A percentile compares a stretch with the other conserved stretches of the same genome.
These are phyloP conservation scores for Ceratocystis huliohia DNA, from an alignment of 2,329 filamentous ascomycete species.

Conservation along the genomic window DNA sequence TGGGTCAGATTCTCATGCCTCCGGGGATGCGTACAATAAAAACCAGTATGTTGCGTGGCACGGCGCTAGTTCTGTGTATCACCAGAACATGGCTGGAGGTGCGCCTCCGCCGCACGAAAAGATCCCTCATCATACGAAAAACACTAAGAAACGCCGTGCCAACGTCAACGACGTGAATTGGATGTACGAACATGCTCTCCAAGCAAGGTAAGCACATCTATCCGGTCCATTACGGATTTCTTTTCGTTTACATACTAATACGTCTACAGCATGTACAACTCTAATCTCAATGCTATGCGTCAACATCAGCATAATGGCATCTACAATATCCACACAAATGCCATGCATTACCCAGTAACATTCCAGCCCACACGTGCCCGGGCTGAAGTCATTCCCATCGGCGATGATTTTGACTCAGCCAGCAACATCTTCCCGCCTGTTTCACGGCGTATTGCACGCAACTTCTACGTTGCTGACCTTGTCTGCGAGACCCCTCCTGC, in stretches of 20 bases:
- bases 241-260: background rate
- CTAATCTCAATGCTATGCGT: slow-evolving; percentile 55
- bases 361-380: slow-evolving; percentile 83
- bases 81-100: slow-evolving; percentile 65
- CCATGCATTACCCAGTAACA: slow-evolving; percentile 71
- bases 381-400: slow-evolving; percentile 46
- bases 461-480: slow-evolving; percentile 45
- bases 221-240: slow-evolving; percentile 18
- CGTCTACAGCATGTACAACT: slow-evolving; percentile 64
- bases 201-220: slow-evolving; percentile 57
- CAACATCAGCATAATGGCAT: slow-evolving; percentile 59
- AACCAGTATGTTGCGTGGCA: slow-evolving; percentile 99
- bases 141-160: slow-evolving; percentile 69
- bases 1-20: slow-evolving; percentile 67
- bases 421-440: slow-evolving; percentile 36
- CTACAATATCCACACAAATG: slow-evolving; percentile 90
- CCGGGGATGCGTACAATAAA: slow-evolving; percentile 85
- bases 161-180: slow-evolving; percentile 89
- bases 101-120: slow-evolving; percentile 44
- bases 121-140: slow-evolving; percentile 45
- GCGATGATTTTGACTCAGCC: slow-evolving; percentile 25
- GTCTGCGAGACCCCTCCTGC: slow-evolving; percentile 40
- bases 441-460: slow-evolving; percentile 38
- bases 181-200: slow-evolving; percentile 88
- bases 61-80: slow-evolving; percentile 89